Evolutionary conservation across 2,329 filamentous ascomycete genomes (phyloP).

Genomic region (Eurotiales sp.): DNA sequence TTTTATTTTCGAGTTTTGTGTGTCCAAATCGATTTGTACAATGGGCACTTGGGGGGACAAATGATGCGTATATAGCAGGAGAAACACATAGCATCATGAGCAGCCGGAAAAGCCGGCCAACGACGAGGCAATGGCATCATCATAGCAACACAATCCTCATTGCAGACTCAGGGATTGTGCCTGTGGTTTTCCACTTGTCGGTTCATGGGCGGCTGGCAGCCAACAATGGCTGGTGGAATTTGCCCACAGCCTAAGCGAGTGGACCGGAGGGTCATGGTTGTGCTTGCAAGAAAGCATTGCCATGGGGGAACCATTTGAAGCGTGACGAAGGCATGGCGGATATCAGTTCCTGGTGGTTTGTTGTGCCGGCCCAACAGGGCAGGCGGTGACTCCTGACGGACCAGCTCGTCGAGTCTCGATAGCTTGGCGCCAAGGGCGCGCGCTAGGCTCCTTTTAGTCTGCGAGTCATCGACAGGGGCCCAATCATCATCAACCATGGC

Average conservation of each 20-base stretch:
- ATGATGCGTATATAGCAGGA: not conserved
- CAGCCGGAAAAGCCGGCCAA: constrained; percentile 11
- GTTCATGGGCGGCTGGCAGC: not conserved
- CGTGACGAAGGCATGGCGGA: constrained; percentile 2
- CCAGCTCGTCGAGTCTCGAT: not conserved
- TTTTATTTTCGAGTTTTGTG: not conserved
- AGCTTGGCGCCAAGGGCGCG: not conserved
- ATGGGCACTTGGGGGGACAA: not conserved
- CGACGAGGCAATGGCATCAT: constrained; percentile 16
- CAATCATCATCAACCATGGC: constrained; percentile 4
- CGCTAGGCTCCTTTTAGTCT: not conserved
- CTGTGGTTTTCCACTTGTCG: constrained; percentile 2
- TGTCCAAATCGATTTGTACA: too few relatives aligned
- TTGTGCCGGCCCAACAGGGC: constrained; percentile 1
- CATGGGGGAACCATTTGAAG: constrained; percentile 1
- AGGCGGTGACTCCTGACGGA: constrained; percentile 5
- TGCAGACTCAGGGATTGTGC: not conserved
- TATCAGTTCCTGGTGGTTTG: constrained; percentile 8
- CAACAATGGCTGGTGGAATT: not conserved
- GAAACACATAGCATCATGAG: not conserved
- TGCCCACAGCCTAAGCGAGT: not conserved
- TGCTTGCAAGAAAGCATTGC: not conserved
- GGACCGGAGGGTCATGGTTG: not conserved
- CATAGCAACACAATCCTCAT: constrained; percentile 6
- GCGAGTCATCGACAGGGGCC: not conserved